Evolutionary conservation across 2,329 filamentous ascomycete genomes (phyloP).

Genomic region (Metarhizium robertsii): DNA sequence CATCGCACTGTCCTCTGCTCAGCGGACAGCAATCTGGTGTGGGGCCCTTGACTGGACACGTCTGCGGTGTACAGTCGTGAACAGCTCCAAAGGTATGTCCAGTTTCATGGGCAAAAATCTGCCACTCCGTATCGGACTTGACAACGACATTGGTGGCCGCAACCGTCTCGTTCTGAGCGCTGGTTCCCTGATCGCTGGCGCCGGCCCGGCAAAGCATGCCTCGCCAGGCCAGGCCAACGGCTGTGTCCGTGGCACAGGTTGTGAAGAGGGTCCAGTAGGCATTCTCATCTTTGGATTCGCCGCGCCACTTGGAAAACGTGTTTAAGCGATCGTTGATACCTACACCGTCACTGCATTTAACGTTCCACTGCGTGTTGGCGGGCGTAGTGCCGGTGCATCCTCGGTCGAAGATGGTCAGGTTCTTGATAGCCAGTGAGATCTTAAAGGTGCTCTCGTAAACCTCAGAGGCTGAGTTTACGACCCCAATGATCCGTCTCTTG

Average conservation of each 20-base stretch:
- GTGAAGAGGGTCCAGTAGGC: slow-evolving; percentile 90
- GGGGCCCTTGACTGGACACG: slow-evolving; percentile 54
- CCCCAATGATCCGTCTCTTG: slow-evolving; percentile 65
- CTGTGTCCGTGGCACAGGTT: slow-evolving; percentile 69
- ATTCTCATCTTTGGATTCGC: slow-evolving; percentile 65
- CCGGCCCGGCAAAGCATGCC: slow-evolving; percentile 69
- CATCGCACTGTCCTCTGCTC: slow-evolving; percentile 58
- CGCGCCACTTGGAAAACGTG: slow-evolving; percentile 83
- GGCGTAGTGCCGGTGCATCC: slow-evolving; percentile 65
- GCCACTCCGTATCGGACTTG: slow-evolving; percentile 77
- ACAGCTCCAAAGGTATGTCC: slow-evolving; percentile 94
- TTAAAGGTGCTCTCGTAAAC: slow-evolving; percentile 91
- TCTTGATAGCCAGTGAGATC: slow-evolving; percentile 82
- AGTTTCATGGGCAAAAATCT: slow-evolving; percentile 88
- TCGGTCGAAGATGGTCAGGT: slow-evolving; percentile 67
- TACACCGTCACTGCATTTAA: slow-evolving; percentile 53
- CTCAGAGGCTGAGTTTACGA: slow-evolving; percentile 79
- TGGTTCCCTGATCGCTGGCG: slow-evolving; percentile 39
- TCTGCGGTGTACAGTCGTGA: slow-evolving; percentile 71
- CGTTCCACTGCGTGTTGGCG: slow-evolving; percentile 71
- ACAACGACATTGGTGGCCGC: slow-evolving; percentile 86
- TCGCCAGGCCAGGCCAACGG: slow-evolving; percentile 88
- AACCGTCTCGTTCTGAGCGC: slow-evolving; percentile 58
- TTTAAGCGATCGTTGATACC: slow-evolving; percentile 73
- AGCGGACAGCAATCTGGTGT: slow-evolving; percentile 70